Evolutionary conservation across 345 rosid species (phyloP).

Genomic region (Citrus australasica): DNA sequence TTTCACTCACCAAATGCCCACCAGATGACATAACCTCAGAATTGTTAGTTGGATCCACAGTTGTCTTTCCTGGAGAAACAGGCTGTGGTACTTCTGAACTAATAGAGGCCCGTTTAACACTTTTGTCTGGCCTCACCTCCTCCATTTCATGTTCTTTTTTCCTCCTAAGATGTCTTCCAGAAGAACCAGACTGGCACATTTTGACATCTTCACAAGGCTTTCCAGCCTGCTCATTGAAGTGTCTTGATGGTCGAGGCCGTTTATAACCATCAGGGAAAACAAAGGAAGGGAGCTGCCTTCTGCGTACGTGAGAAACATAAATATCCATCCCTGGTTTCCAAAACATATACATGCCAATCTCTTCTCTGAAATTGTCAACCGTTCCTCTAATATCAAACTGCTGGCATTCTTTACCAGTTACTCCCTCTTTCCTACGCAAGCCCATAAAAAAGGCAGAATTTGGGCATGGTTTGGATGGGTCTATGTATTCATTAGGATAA

Average conservation of each 20-base stretch:
- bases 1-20: constrained; percentile 27
- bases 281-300: constrained; percentile 63
- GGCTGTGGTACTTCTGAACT: constrained; percentile 43
- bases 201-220: constrained; percentile 44
- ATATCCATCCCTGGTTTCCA: constrained; percentile 83
- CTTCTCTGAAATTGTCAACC: constrained; percentile 63
- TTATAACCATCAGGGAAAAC: constrained; percentile 64
- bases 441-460: constrained; percentile 81
- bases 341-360: constrained; percentile 48
- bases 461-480: constrained; percentile 48
- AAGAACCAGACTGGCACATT: constrained; percentile 34
- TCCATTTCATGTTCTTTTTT: constrained; percentile 38
- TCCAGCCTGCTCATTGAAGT: constrained; percentile 41
- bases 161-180: constrained; percentile 45
- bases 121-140: constrained; percentile 38
- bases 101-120: constrained; percentile 43
- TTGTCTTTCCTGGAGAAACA: constrained; percentile 41
- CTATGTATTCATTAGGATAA: constrained; percentile 56
- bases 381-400: constrained; percentile 74
- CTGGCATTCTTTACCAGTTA: constrained; percentile 60
- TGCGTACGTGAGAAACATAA: constrained; percentile 66
- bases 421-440: constrained; percentile 62
- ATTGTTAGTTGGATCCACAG: constrained; percentile 21
- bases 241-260: constrained; percentile 46
- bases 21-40: constrained; percentile 16